Base-by-base conservation (phyloP, 345 rosid species). In the Passiflora organensis region DNA sequence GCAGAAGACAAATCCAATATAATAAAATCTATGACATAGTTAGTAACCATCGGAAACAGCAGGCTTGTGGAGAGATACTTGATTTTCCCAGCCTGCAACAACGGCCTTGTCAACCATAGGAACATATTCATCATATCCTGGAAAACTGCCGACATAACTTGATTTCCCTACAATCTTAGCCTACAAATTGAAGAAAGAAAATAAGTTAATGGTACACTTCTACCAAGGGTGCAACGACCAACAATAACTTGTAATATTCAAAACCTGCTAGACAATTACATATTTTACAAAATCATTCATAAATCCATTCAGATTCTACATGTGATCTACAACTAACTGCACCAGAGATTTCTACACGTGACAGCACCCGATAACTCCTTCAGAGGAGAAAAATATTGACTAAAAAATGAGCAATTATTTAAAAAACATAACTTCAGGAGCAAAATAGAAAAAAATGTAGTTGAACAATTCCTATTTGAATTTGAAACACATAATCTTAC, bases 81-180 rank as follows among this genome's bases (percentile, higher is more conserved):
- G 86, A 67, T 81, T 86, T 78, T 81, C 85, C 90, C 96, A 94
- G 64, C 76, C 74, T 56, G 95, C 77, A 72, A 89, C 90, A 61
- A 94, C 99, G 53, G 88, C 86, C 77, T 89, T 94, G 73, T 89
- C 99, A 60, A 94, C 95, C 95, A 94, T 86, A 10, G 97, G 99
- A 45, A 94, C 89, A 62, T 86, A 94, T 72, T 89, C 99, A 83
- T 94, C 99, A 65, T 89, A 89, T 48, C 99, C 99, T 18, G 89
- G 68, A 78, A 85, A 93, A 53, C 59, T 75, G 64, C 76, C 76
- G 21, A 79, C 78, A 66, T 74, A 76, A 71, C 79, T 70, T 38
- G 85, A 69, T 67, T 79, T 91, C 37, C 91, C 94, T 69, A 60
- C 59, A 1, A 60, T 64, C 80, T 85, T 94, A 19, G 88, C 82